phyloP scores from a whole-genome alignment of 352 stramenopile species.

The Pythium aquatile region DNA sequence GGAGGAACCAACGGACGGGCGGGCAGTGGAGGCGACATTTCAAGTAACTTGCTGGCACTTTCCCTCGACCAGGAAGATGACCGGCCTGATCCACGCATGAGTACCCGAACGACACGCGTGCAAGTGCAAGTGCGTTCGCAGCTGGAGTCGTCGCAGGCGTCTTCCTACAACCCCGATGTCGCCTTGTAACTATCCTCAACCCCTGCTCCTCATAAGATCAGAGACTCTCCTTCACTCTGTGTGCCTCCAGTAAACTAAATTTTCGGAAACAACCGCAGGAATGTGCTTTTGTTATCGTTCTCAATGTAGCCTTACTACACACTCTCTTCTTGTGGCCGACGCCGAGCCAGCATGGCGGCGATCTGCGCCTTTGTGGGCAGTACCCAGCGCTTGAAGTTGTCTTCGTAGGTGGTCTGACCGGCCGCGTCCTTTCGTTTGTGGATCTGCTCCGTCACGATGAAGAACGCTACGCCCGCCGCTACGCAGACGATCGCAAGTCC shows the following conservation, averaged over 20 bases:
- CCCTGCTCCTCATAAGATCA: not conserved
- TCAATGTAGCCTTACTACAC: slow-evolving; percentile 9
- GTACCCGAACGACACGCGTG: slow-evolving; percentile 18
- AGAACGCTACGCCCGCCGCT: slow-evolving; percentile 38
- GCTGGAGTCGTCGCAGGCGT: slow-evolving; percentile 1
- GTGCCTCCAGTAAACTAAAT: slow-evolving; percentile 17
- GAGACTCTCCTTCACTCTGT: not conserved
- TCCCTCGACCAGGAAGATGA: slow-evolving; percentile 39
- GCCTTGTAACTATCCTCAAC: slow-evolving; percentile 27
- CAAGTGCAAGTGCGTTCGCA: slow-evolving; percentile 26
- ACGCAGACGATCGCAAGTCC: slow-evolving; percentile 36
- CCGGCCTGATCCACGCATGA: slow-evolving; percentile 16
- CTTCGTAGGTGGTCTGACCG: slow-evolving; percentile 45
- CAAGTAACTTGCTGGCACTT: slow-evolving; percentile 50
- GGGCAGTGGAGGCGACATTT: slow-evolving; percentile 33
- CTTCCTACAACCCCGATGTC: slow-evolving; percentile 34
- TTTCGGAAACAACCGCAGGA: not conserved
- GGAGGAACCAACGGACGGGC: not conserved
- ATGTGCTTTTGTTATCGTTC: not conserved
- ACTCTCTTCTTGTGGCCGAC: slow-evolving; percentile 23
- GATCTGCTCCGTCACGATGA: slow-evolving; percentile 41
- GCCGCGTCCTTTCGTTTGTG: slow-evolving; percentile 43
- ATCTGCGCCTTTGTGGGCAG: slow-evolving; percentile 71
- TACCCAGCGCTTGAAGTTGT: slow-evolving; percentile 63
- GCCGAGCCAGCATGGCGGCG: slow-evolving; percentile 24